phyloP scores from a whole-genome alignment of 805 yeast genomes.

The Teunomyces gatunensis region DNA sequence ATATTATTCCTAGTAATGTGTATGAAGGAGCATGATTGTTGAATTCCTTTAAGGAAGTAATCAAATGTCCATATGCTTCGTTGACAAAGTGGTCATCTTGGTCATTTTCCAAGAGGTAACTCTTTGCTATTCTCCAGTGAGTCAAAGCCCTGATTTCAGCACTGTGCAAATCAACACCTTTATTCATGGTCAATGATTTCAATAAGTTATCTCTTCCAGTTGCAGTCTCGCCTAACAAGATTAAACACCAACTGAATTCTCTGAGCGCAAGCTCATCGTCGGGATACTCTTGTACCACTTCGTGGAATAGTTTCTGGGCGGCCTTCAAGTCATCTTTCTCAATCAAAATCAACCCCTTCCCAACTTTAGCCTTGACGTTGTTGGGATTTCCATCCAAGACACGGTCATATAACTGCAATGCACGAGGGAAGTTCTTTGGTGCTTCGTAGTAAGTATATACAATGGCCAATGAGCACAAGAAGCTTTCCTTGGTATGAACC shows the following conservation, averaged over 20 bases:
- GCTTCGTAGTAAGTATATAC: constrained; percentile 84
- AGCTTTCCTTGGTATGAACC: constrained; percentile 51
- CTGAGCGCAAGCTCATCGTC: constrained; percentile 56
- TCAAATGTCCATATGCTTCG: constrained; percentile 55
- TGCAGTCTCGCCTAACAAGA: constrained; percentile 49
- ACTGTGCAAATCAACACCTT: constrained; percentile 52
- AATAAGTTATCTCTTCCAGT: constrained; percentile 53
- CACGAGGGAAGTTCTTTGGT: constrained; percentile 80
- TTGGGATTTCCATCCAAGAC: constrained; percentile 43
- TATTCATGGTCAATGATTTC: constrained; percentile 39
- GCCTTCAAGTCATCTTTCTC: constrained; percentile 57
- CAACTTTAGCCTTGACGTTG: constrained; percentile 66
- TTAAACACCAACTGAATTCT: constrained; percentile 78
- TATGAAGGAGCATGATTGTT: constrained; percentile 75
- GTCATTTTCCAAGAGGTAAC: constrained; percentile 42
- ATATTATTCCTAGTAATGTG: constrained; percentile 77
- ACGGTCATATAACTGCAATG: constrained; percentile 65
- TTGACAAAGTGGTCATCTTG: constrained; percentile 26
- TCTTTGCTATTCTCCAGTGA: constrained; percentile 73
- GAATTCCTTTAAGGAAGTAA: constrained; percentile 60
- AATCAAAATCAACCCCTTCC: constrained; percentile 74
- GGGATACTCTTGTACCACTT: constrained; percentile 49
- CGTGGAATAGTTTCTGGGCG: constrained; percentile 53
- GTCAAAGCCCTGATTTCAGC: constrained; percentile 57
- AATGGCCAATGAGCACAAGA: constrained; percentile 66